Conservation (phyloP, 345 rosid species). For the Populus tremula region DNA sequence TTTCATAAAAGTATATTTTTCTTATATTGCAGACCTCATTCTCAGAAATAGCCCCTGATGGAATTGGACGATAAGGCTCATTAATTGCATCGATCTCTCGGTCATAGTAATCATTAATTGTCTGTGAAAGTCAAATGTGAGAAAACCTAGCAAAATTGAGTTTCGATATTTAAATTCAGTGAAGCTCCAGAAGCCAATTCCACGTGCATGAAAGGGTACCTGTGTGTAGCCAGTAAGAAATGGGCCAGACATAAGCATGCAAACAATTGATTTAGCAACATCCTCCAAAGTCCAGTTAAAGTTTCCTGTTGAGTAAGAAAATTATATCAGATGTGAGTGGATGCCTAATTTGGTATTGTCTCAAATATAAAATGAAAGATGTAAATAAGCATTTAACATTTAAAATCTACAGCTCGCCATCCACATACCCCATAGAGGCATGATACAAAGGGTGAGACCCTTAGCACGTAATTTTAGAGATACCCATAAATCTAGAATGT, state of each 20-base stretch:
- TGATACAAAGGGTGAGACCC: background rate
- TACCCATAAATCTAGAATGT: background rate
- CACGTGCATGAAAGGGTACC: constrained; percentile 37
- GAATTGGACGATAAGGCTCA: constrained; percentile 97
- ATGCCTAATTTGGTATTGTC: background rate
- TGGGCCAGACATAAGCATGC: constrained; percentile 98
- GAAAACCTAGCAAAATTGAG: constrained; percentile 11
- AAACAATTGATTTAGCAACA: constrained; percentile 80
- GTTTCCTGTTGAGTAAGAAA: constrained; percentile 55
- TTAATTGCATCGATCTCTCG: constrained; percentile 96
- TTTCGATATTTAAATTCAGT: constrained; percentile 13
- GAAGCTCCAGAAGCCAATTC: constrained; percentile 9
- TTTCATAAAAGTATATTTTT: background rate
- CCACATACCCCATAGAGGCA: background rate
- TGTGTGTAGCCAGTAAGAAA: constrained; percentile 96
- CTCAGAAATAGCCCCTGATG: constrained; percentile 91
- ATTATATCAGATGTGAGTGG: background rate
- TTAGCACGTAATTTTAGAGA: background rate
- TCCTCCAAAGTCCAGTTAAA: constrained; percentile 92
- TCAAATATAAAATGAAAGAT: background rate
- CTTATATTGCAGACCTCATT: constrained; percentile 53
- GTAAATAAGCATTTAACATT: background rate
- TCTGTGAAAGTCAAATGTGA: constrained; percentile 42
- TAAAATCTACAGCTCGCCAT: background rate
- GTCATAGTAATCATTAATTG: constrained; percentile 92